phyloP scores from a whole-genome alignment of 2,329 filamentous ascomycete genomes.

The Canariomyces notabilis region DNA sequence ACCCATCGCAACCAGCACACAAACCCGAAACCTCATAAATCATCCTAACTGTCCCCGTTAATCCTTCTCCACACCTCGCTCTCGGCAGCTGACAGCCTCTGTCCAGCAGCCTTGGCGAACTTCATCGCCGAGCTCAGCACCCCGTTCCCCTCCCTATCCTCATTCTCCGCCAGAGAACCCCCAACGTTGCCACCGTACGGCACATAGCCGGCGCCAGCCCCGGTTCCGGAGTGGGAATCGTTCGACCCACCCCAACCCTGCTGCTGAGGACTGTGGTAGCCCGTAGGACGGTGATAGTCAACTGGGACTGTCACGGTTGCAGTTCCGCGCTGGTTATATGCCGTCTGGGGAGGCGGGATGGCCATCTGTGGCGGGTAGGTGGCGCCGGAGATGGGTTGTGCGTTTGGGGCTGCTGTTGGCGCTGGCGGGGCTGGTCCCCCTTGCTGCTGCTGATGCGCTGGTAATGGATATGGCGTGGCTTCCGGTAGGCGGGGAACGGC shows the following conservation, averaged over 20 bases:
- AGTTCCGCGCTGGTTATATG: slow-evolving; percentile 43
- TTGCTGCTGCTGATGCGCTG: slow-evolving; percentile 19
- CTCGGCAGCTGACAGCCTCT: slow-evolving; percentile 54
- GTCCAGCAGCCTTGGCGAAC: slow-evolving; percentile 52
- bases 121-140: slow-evolving; percentile 55
- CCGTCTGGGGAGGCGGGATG: slow-evolving; percentile 42
- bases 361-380: slow-evolving; percentile 46
- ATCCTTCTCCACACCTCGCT: slow-evolving; percentile 59
- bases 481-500: slow-evolving; percentile 43
- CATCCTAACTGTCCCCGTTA: slow-evolving; percentile 44
- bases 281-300: slow-evolving; percentile 1
- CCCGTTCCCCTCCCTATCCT: slow-evolving; percentile 39
- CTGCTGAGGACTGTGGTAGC: not conserved
- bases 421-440: too few species aligned
- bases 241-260: not conserved
- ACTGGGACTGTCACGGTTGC: slow-evolving; percentile 24
- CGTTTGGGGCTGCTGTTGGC: slow-evolving; percentile 30
- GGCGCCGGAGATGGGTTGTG: slow-evolving; percentile 28
- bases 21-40: not conserved
- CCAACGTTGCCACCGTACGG: not conserved
- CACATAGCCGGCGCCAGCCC: not conserved
- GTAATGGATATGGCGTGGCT: slow-evolving; percentile 33
- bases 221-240: not conserved
- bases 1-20: not conserved
- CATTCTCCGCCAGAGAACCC: slow-evolving; percentile 21